phyloP scores from a whole-genome alignment of 257 asterid species.

The Linaria vulgaris region DNA sequence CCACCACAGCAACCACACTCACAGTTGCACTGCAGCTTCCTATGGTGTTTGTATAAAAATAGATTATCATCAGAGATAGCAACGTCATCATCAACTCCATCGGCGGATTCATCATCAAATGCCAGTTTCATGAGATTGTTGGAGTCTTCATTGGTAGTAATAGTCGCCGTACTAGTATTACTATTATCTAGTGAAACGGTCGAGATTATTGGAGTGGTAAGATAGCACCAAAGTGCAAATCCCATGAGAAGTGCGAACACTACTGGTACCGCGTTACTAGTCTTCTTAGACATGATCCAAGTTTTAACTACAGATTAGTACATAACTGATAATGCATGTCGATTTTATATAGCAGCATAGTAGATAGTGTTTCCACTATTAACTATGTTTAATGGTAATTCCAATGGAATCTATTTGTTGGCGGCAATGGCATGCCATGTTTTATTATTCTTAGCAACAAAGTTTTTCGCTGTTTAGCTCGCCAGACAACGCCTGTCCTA shows the following conservation, averaged over 20 bases:
- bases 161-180: background rate
- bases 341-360: background rate
- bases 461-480: slow-evolving; percentile 6
- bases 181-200: background rate
- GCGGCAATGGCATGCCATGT: slow-evolving; percentile 17
- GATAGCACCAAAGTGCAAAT: slow-evolving; percentile 20
- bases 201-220: slow-evolving; percentile 4
- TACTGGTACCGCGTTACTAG: background rate
- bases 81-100: background rate
- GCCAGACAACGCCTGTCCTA: no score
- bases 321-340: background rate
- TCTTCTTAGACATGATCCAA: slow-evolving; percentile 17
- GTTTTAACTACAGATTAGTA: background rate
- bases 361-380: background rate
- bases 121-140: background rate
- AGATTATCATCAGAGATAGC: background rate
- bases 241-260: slow-evolving; percentile 19
- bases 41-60: background rate
- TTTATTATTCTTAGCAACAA: slow-evolving; percentile 6
- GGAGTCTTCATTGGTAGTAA: background rate
- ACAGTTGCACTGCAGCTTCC: slow-evolving; percentile 11
- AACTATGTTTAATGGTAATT: background rate
- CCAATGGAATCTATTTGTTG: background rate
- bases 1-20: slow-evolving; percentile 4
- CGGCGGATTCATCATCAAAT: background rate